Conservation (phyloP, 169 alveolate species). For the Cryptosporidium meleagridis region DNA sequence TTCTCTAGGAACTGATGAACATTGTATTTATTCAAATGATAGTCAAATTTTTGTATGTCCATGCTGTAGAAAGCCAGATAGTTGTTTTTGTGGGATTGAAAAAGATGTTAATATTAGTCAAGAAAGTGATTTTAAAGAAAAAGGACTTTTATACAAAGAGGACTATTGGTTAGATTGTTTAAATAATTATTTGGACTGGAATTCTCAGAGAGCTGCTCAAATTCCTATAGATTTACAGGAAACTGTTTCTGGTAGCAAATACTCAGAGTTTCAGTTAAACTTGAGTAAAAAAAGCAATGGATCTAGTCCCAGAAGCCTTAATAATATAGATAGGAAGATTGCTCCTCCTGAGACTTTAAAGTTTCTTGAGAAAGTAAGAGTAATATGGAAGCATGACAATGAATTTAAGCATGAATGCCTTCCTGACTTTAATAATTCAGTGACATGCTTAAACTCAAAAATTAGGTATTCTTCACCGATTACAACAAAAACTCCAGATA, state of each 20-base stretch:
- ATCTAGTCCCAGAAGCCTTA: neutral
- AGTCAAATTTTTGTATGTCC: conserved; percentile 50
- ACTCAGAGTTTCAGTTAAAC: conserved; percentile 52
- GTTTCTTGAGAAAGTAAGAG: conserved; percentile 31
- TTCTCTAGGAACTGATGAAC: conserved; percentile 16
- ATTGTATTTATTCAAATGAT: neutral
- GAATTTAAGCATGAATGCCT: conserved; percentile 36
- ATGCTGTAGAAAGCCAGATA: conserved; percentile 18
- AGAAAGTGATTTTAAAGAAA: neutral
- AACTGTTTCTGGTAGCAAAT: conserved; percentile 26
- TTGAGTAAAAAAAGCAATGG: neutral
- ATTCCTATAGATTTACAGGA: conserved; percentile 50
- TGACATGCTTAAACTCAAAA: conserved; percentile 38
- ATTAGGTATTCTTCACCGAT: neutral
- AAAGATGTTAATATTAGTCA: neutral
- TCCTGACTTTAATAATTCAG: conserved; percentile 17
- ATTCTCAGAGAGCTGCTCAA: conserved; percentile 71
- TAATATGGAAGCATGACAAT: conserved; percentile 37
- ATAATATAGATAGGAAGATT: neutral
- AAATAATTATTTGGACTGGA: conserved; percentile 57
- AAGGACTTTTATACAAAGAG: neutral
- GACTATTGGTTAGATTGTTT: conserved; percentile 64
- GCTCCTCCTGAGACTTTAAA: conserved; percentile 8
- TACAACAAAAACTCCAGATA: neutral
- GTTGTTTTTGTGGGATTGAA: conserved; percentile 42